These are phyloP conservation scores for Venturiaceae sp. DNA, from an alignment of 2,329 filamentous ascomycete genomes.

Conservation along the genomic window DNA sequence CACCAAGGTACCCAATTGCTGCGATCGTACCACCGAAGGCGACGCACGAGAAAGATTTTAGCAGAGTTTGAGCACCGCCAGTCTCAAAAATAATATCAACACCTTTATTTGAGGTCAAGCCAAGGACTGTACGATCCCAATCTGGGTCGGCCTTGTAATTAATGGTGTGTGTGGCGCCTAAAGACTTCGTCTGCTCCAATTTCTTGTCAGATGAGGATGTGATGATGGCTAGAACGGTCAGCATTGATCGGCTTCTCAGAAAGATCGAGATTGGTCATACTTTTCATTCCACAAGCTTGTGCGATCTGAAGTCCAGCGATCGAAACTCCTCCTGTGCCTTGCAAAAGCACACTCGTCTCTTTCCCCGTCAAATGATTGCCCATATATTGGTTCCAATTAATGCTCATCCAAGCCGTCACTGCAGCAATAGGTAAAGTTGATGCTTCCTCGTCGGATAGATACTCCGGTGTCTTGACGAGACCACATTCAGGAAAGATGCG, in stretches of 20 bases:
- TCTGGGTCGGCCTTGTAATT: conserved; percentile 24
- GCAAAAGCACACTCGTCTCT: conserved; percentile 46
- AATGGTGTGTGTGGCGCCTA: conserved; percentile 49
- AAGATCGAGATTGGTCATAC: conserved; percentile 21
- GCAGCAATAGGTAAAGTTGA: conserved; percentile 37
- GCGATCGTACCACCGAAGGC: conserved; percentile 45
- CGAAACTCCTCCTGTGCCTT: conserved; percentile 62
- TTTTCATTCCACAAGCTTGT: conserved; percentile 41
- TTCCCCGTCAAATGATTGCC: conserved; percentile 40
- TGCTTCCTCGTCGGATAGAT: conserved; percentile 37
- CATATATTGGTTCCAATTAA: conserved; percentile 5
- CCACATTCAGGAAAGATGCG: conserved; percentile 58
- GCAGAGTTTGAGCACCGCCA: conserved; percentile 33
- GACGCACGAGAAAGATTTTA: conserved; percentile 40
- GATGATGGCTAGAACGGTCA: conserved; percentile 23
- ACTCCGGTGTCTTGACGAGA: conserved; percentile 53
- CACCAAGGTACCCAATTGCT: conserved; percentile 47
- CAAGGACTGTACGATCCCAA: conserved; percentile 46
- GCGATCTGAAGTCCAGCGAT: conserved; percentile 51
- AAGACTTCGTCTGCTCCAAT: conserved; percentile 43
- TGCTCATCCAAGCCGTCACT: conserved; percentile 33
- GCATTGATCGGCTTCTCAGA: neutral
- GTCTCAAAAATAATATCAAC: conserved; percentile 57
- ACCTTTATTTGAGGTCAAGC: conserved; percentile 41
- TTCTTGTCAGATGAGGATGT: conserved; percentile 43